A percentile compares a stretch with the other conserved stretches of the same genome.
These are phyloP conservation scores for Rubroshorea leprosula DNA, from an alignment of 345 rosid genomes.

Conservation along the genomic window DNA sequence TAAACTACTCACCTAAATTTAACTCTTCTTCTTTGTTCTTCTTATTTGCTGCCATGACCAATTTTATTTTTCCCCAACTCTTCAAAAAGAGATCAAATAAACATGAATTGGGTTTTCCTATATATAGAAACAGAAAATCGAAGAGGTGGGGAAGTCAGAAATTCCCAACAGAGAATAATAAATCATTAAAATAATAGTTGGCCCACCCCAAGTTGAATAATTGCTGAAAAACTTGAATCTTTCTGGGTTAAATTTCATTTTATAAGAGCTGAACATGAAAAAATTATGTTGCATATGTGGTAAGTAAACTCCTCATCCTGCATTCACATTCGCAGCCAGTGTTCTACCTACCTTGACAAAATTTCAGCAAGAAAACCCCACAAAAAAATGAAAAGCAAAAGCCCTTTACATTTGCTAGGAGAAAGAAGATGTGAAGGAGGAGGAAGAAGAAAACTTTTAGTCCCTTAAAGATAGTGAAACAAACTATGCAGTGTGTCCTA, in stretches of 20 bases:
- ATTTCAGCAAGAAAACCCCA: background rate
- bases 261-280: background rate
- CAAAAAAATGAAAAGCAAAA: background rate
- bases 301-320: background rate
- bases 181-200: slow-evolving; percentile 6
- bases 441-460: background rate
- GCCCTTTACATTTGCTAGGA: background rate
- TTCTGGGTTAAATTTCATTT: background rate
- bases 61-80: slow-evolving; percentile 9
- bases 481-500: slow-evolving; percentile 1
- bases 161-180: slow-evolving; percentile 1
- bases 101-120: background rate
- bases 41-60: background rate
- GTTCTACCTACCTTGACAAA: slow-evolving; percentile 6
- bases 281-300: background rate
- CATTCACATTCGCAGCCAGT: background rate
- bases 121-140: background rate
- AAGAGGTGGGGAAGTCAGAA: slow-evolving; percentile 8
- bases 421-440: slow-evolving; percentile 9
- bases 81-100: slow-evolving; percentile 2
- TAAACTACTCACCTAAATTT: slow-evolving; percentile 19
- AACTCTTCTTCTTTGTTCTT: slow-evolving; percentile 18
- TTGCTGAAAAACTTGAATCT: background rate
- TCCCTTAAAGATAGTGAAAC: slow-evolving; percentile 3
- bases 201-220: slow-evolving; percentile 1